Evolutionary conservation across 768 basidiomycete species (phyloP), one percentile per base, ranked within the genome.

Genomic region (Dacryopinax primogenitus): DNA sequence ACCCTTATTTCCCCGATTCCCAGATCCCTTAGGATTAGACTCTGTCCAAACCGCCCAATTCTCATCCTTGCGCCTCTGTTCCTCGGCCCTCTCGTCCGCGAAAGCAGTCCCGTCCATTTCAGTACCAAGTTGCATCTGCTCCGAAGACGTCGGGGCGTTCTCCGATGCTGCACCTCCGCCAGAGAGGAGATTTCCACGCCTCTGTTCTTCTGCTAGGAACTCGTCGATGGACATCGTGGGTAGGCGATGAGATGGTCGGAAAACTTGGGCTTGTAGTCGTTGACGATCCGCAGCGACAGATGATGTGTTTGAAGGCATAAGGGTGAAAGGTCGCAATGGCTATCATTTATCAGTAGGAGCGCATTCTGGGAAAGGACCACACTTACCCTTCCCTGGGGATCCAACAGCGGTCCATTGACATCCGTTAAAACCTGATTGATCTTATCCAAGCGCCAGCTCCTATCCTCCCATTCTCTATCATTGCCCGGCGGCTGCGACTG

Each of bases 201-300:
- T 80, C 61, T 79, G 78, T 72, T 99, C 95, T 65, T 91, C 84
- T 72, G 89, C 84, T 33, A 99, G 81, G 72, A 94, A 97, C 74
- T 98, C 90, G 70, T 98, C 95, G 65, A 98, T 83, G 1, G 89
- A 83, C 96, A 99, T 97, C 0, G 92, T 93, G 3, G 96, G 96
- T 33, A 98, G 77, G 44, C 86, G 83, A 71, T 96, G 84, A 12
- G 83, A 83, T 15, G 90, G 83, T 16, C 86, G 83, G 76, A 97
- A 98, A 2, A 98, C 93, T 71, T 89, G 84, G 1, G 82, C 76
- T 72, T 86, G 86, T 4, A 96, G 72, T 28, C 85, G 82, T 41
- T 85, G 80, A 66, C 94, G 85, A 69, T 94, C 82, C n/a, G 64
- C 41, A 21, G 79, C 73, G 13, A 58, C 51, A 30, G 51, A 58